phyloP scores from a whole-genome alignment of 768 basidiomycete species.

The Lactarius sp. region DNA sequence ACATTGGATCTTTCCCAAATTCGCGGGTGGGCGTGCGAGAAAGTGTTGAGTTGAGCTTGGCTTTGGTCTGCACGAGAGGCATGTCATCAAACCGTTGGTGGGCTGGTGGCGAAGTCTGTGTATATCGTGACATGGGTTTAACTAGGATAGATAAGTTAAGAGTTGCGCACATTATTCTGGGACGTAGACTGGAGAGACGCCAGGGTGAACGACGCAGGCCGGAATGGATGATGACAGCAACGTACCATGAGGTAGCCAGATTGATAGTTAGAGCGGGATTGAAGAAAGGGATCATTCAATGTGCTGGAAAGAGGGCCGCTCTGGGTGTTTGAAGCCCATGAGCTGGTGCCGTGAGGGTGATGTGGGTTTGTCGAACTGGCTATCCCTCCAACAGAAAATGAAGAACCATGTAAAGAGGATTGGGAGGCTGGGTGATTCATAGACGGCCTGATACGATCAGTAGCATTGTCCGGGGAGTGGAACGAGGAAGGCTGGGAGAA shows the following conservation, averaged over 20 bases:
- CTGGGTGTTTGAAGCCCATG: slow-evolving; percentile 50
- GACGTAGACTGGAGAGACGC: slow-evolving; percentile 46
- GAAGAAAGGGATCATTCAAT: slow-evolving; percentile 62
- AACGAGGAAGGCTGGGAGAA: slow-evolving; percentile 21
- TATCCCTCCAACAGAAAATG: slow-evolving; percentile 60
- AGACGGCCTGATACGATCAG: slow-evolving; percentile 13
- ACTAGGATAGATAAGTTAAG: neutral
- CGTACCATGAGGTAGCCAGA: slow-evolving; percentile 76
- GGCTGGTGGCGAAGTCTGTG: slow-evolving; percentile 42
- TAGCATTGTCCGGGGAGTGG: slow-evolving; percentile 11
- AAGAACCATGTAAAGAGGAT: slow-evolving; percentile 30
- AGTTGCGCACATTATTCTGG: slow-evolving; percentile 48
- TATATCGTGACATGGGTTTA: neutral
- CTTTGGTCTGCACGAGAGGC: slow-evolving; percentile 73
- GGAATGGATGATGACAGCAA: neutral
- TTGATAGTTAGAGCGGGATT: slow-evolving; percentile 74
- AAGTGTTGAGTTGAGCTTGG: slow-evolving; percentile 68
- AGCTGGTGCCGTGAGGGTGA: slow-evolving; percentile 45
- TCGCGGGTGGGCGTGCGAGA: slow-evolving; percentile 60
- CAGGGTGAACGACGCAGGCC: neutral
- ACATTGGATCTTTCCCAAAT: slow-evolving; percentile 84
- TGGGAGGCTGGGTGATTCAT: slow-evolving; percentile 26
- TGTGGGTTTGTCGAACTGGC: slow-evolving; percentile 41
- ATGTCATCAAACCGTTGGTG: slow-evolving; percentile 66
- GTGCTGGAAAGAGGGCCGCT: slow-evolving; percentile 42